Conservation (phyloP, 441 rosid species). For the Adansonia gregorii region DNA sequence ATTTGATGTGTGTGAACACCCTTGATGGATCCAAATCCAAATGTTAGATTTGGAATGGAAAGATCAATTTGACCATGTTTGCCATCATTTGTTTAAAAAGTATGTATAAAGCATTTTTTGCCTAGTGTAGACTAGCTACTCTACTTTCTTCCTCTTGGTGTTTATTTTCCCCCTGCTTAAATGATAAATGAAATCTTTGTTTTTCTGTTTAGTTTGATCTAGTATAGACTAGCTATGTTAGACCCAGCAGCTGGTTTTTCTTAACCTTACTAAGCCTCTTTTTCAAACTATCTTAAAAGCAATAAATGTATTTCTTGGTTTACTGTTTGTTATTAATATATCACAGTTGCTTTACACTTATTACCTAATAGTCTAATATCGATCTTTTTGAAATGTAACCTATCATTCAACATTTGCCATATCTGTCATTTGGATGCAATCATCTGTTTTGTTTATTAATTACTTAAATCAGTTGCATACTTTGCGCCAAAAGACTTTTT, state of each 20-base stretch:
- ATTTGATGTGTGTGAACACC: not conserved
- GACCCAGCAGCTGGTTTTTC: slow-evolving; percentile 6
- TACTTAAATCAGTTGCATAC: slow-evolving; percentile 11
- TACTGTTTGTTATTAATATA: not conserved
- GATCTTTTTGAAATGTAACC: slow-evolving; percentile 11
- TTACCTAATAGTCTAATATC: not conserved
- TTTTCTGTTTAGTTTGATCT: not conserved
- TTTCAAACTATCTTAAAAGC: slow-evolving; percentile 14
- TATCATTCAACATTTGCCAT: not conserved
- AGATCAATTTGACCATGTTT: not conserved
- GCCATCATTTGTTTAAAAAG: not conserved
- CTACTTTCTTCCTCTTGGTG: not conserved
- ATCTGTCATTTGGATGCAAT: slow-evolving; percentile 13
- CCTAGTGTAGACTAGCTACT: slow-evolving; percentile 14
- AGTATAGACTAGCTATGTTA: not conserved
- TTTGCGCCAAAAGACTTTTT: not conserved
- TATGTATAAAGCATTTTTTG: slow-evolving; percentile 21
- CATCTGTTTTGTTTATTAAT: slow-evolving; percentile 17
- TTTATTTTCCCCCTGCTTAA: slow-evolving; percentile 4
- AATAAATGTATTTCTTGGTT: not conserved
- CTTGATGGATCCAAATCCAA: slow-evolving; percentile 15
- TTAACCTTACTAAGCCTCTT: slow-evolving; percentile 16
- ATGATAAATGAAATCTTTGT: not conserved
- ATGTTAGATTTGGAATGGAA: slow-evolving; percentile 9
- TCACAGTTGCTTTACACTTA: slow-evolving; percentile 7